A percentile compares a stretch with the other conserved stretches of the same genome.
Conservation (phyloP, 2,329 filamentous ascomycete species). For the Stachybotrys echinatus region DNA sequence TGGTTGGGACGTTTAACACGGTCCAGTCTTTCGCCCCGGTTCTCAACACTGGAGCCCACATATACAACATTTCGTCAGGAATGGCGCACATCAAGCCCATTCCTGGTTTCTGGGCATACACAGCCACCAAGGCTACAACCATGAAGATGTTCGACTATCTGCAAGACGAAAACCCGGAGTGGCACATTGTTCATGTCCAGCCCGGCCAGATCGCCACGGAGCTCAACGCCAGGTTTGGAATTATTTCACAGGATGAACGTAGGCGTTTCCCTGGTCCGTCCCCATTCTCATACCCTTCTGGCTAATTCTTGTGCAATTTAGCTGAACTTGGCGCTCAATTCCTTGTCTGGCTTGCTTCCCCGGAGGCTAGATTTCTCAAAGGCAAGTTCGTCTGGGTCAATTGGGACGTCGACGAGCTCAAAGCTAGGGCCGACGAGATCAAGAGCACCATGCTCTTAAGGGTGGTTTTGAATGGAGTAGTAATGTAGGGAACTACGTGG, state of each 20-base stretch:
- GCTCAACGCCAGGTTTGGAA: conserved; percentile 9
- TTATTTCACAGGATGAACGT: background rate
- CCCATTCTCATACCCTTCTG: background rate
- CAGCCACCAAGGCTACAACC: conserved; percentile 25
- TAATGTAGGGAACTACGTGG: too few relatives aligned
- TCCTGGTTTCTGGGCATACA: conserved; percentile 20
- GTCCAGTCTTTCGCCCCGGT: conserved; percentile 15
- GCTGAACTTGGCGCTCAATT: conserved; percentile 5
- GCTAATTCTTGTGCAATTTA: background rate
- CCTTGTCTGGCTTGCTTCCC: conserved; percentile 12
- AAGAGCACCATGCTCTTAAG: too few relatives aligned
- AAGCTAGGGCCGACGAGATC: conserved; percentile 29
- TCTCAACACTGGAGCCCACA: conserved; percentile 7
- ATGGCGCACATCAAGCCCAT: conserved; percentile 14
- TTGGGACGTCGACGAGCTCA: conserved; percentile 29
- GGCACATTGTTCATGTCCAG: conserved; percentile 31
- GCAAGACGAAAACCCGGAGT: conserved; percentile 24
- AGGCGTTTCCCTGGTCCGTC: background rate
- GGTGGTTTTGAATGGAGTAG: too few relatives aligned
- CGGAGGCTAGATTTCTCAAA: conserved; percentile 25
- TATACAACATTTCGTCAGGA: conserved; percentile 14
- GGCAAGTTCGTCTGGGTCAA: conserved; percentile 25
- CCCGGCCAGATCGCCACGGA: conserved; percentile 34
- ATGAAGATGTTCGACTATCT: conserved; percentile 29
- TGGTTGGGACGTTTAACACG: conserved; percentile 15